Evolutionary conservation across 202 grass and related monocot genomes (phyloP).

Genomic region (Dendrocalamus latiflorus): DNA sequence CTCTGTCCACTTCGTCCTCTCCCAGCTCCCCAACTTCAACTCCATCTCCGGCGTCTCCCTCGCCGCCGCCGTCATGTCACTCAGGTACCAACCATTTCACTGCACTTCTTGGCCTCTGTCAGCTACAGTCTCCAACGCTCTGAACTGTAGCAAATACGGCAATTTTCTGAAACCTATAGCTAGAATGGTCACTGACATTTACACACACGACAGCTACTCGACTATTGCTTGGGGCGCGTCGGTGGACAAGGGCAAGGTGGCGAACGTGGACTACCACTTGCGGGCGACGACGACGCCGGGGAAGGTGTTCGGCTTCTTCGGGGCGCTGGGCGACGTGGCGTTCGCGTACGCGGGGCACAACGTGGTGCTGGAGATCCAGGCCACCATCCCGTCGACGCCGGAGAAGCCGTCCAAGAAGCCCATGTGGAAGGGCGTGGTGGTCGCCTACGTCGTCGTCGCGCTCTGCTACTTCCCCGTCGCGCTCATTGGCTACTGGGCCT

Average conservation of each 20-base stretch:
- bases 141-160: neutral
- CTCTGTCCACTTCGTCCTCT: constrained; percentile 77
- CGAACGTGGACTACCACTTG: constrained; percentile 47
- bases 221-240: constrained; percentile 87
- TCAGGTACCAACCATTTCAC: constrained; percentile 26
- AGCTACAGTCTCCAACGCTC: neutral
- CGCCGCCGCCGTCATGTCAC: constrained; percentile 89
- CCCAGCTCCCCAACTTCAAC: constrained; percentile 83
- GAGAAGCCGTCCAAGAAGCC: constrained; percentile 82
- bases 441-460: constrained; percentile 72
- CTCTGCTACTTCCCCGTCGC: constrained; percentile 92
- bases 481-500: constrained; percentile 73
- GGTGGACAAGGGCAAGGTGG: constrained; percentile 53
- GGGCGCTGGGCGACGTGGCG: constrained; percentile 58
- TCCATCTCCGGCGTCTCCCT: constrained; percentile 89
- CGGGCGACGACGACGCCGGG: constrained; percentile 32
- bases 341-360: constrained; percentile 87
- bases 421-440: constrained; percentile 88
- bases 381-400: constrained; percentile 78
- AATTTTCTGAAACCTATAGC: no score
- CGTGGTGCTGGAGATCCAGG: constrained; percentile 90
- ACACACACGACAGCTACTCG: constrained; percentile 39
- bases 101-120: neutral
- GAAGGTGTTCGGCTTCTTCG: constrained; percentile 77
- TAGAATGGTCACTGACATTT: neutral